Evolutionary conservation across 805 yeast genomes (phyloP), one percentile per base, ranked within the genome.

Genomic region (Yamadazyma sp.): DNA sequence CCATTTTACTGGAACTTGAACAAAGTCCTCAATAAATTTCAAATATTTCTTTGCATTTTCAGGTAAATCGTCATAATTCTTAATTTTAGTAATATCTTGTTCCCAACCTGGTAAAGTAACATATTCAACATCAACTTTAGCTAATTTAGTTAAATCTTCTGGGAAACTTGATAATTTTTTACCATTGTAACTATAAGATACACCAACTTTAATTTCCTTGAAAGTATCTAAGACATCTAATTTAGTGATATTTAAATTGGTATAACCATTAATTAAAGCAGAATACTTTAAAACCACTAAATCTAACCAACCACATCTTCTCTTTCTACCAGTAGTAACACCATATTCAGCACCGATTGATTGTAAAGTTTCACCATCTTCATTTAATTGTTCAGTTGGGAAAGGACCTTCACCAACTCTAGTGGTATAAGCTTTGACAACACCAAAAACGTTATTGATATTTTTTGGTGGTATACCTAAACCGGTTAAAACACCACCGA

Each of bases 391-490:
- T 67, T 93, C 98, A 38, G 98, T 82, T 43, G 98, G 97, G 84
- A 93, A 93, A 21, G 98, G 98, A 47, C 98, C 98, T 58, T 89
- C 98, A 53, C 98, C 98, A 37, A 93, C 98, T 66, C 98, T 81
- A 23, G 98, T 93, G 30, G 98, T 93, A 68, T 93, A 93, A 27
- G 98, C 98, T 72, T 93, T 93, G 30, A 91, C 98, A 17, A 93
- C 98, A 64, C 98, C 98, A 59, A 82, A 87, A 29, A 88, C 72
- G 60, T 87, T 82, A 35, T 72, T 75, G 52, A 93, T 82, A 44
- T 80, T 67, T 47, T 72, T 76, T 49, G 98, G 98, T n/a, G 98
- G 96, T 42, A 93, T 62, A 49, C 98, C 98, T 47, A 93, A 76
- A 43, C 98, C 98, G 25, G 98, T 93, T 53, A 88, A 71, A 33